Conservation (phyloP, 805 yeast genomes). For the Pichia phayaonensis region DNA sequence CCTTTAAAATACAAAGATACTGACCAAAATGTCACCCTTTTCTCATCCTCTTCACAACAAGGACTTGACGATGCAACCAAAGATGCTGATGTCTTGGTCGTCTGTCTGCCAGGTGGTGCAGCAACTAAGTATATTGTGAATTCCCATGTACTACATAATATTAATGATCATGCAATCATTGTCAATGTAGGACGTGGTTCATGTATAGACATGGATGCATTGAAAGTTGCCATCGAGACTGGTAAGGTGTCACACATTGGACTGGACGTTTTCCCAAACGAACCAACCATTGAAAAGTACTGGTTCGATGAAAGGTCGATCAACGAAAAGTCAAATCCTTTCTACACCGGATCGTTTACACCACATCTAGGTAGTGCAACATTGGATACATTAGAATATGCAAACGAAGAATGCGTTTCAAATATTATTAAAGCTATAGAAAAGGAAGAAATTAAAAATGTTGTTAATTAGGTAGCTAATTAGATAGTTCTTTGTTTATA, state of each 20-base stretch:
- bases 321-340: slow-evolving; percentile 32
- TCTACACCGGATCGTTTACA: slow-evolving; percentile 39
- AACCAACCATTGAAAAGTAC: slow-evolving; percentile 38
- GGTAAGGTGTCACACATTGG: slow-evolving; percentile 64
- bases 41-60: neutral
- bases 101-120: slow-evolving; percentile 60
- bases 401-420: slow-evolving; percentile 45
- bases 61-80: neutral
- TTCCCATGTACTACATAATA: slow-evolving; percentile 34
- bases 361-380: slow-evolving; percentile 75
- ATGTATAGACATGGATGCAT: slow-evolving; percentile 58
- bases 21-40: neutral
- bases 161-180: slow-evolving; percentile 50
- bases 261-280: slow-evolving; percentile 62
- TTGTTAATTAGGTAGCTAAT: slow-evolving; percentile 9
- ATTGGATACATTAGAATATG: slow-evolving; percentile 41
- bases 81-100: slow-evolving; percentile 47
- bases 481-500: neutral
- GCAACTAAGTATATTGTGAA: slow-evolving; percentile 52
- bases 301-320: slow-evolving; percentile 4
- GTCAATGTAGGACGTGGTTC: slow-evolving; percentile 74
- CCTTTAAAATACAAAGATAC: slow-evolving; percentile 20
- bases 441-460: slow-evolving; percentile 19
- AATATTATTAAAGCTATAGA: slow-evolving; percentile 44
- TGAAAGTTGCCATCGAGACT: slow-evolving; percentile 49